Base-by-base conservation (phyloP, 2,329 filamentous ascomycete genomes). In the Penicillium paneum region DNA sequence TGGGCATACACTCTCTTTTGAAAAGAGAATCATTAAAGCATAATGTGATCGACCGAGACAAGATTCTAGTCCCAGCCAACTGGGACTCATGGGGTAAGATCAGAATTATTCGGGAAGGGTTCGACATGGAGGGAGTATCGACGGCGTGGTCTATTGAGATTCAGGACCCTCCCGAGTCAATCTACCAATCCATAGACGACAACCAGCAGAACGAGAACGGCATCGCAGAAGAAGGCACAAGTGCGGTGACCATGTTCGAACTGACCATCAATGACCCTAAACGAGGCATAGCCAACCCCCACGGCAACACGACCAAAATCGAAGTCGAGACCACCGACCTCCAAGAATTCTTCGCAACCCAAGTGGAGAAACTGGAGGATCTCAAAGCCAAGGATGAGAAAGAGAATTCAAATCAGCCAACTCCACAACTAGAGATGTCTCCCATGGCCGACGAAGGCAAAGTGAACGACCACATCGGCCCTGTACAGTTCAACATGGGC, bases 61-160 rank as follows among this genome's bases (percentile, higher is more conserved):
- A 95, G 79, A 92, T 99, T 51, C 81, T 97, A 5, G 89, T 99
- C 0, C 93, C 93, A 1, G 89, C 92, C 15, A 97, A 97, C 71
- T 99, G 94, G 94, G 94, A 99, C 73, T 97, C 92, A 0, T 97
- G 91, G 90, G 92, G 91, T 56, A 99, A 97, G 75, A 97, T 99
- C 56, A 83, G 93, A 39, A 91, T 97, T 41, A 79, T 97, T 28
- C 85, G 91, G 50, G 94, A 96, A 68, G 90, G 87, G 0, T 97
- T 97, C 65, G 91, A 97, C 62, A 90, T 95, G 21, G 94, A 99
- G 76, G 83, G 83, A 13, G 81, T 96, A 40, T 94, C 90, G 64
- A 83, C 86, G 55, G 89, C 87, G 46, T 99, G 94, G 94, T 87
- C 88, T 1, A 82, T 90, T 52, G 91, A 96, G 61, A 88, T 94